These are phyloP conservation scores for Sclerotinia borealis DNA, from an alignment of 2,329 filamentous ascomycete species.

Conservation along the genomic window DNA sequence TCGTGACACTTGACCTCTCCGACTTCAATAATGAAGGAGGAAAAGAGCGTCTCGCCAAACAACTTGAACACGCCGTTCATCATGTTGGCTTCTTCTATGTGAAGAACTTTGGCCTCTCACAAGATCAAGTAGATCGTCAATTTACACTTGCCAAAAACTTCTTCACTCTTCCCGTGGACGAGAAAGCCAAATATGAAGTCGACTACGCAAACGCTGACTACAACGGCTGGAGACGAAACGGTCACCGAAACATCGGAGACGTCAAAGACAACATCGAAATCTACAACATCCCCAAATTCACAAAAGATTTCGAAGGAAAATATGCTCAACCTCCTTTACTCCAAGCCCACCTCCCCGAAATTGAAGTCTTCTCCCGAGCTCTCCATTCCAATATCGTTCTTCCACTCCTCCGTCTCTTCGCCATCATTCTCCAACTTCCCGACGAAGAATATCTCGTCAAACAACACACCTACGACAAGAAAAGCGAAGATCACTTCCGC, in stretches of 20 bases:
- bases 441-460: slow-evolving; percentile 51
- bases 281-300: slow-evolving; percentile 55
- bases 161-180: slow-evolving; percentile 49
- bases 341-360: slow-evolving; percentile 44
- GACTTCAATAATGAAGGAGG: slow-evolving; percentile 43
- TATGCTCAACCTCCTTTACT: slow-evolving; percentile 42
- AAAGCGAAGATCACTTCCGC: slow-evolving; percentile 54
- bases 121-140: slow-evolving; percentile 54
- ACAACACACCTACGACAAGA: slow-evolving; percentile 51
- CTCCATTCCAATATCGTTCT: slow-evolving; percentile 50
- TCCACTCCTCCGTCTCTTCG: slow-evolving; percentile 53
- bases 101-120: slow-evolving; percentile 54
- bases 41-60: slow-evolving; percentile 45
- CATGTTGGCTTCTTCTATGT: slow-evolving; percentile 56
- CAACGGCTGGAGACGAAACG: slow-evolving; percentile 49
- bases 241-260: slow-evolving; percentile 21
- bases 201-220: slow-evolving; percentile 48
- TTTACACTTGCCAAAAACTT: slow-evolving; percentile 56
- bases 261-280: slow-evolving; percentile 50
- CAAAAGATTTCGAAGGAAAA: slow-evolving; percentile 38
- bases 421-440: slow-evolving; percentile 53
- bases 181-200: slow-evolving; percentile 52
- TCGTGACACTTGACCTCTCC: slow-evolving; percentile 48
- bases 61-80: slow-evolving; percentile 46
- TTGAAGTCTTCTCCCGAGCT: slow-evolving; percentile 44